Conservation (phyloP, 495 filamentous ascomycete genomes). For the Penicilliopsis zonata region DNA sequence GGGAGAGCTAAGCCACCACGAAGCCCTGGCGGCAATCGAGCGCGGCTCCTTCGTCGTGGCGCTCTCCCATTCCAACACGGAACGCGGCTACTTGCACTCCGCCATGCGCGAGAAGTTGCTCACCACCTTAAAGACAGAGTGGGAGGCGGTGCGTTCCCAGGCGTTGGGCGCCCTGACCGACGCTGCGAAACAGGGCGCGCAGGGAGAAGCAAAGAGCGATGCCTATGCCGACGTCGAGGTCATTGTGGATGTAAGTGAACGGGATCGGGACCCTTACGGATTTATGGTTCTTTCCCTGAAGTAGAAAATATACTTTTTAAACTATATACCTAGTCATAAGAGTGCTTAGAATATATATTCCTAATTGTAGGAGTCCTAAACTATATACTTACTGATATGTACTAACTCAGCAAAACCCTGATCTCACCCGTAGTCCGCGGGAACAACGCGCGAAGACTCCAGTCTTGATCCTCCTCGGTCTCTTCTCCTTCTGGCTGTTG, state of each 20-base stretch:
- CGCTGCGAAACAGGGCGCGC: slow-evolving; percentile 11
- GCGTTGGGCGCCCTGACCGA: slow-evolving; percentile 17
- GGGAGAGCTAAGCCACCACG: slow-evolving; percentile 87
- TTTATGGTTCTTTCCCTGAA: too few species aligned
- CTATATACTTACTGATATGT: too few species aligned
- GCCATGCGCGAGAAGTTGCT: slow-evolving; percentile 57
- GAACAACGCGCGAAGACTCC: slow-evolving; percentile 55
- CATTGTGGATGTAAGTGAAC: slow-evolving; percentile 61
- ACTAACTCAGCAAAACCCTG: slow-evolving; percentile 55
- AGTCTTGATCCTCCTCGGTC: slow-evolving; percentile 23
- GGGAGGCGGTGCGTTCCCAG: slow-evolving; percentile 31
- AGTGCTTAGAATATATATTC: background rate
- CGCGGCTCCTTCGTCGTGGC: slow-evolving; percentile 75
- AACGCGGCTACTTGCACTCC: slow-evolving; percentile 63
- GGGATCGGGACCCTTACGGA: slow-evolving; percentile 69
- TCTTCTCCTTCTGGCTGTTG: slow-evolving; percentile 15
- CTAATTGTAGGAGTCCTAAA: too few species aligned
- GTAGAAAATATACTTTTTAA: too few species aligned
- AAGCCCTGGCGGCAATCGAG: slow-evolving; percentile 76
- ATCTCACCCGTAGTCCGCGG: slow-evolving; percentile 80
- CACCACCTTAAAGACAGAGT: slow-evolving; percentile 39
- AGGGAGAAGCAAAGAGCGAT: slow-evolving; percentile 25
- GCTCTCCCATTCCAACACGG: slow-evolving; percentile 85
- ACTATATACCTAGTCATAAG: background rate
- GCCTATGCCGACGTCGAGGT: slow-evolving; percentile 37